Evolutionary conservation across 2,329 filamentous ascomycete genomes (phyloP).

Genomic region (Pseudogymnoascus sp.): DNA sequence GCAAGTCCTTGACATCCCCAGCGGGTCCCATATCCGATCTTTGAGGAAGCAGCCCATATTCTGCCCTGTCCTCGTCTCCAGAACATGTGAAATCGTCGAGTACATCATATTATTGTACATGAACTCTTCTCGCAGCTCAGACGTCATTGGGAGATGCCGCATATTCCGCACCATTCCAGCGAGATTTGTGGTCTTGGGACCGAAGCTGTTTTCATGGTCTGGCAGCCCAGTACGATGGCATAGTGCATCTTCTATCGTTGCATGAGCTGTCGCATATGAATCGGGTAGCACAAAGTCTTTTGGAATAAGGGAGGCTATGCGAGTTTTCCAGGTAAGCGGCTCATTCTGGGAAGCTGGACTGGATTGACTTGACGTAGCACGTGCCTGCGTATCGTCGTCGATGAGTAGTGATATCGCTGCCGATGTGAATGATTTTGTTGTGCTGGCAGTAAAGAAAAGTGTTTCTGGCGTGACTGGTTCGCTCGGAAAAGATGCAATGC

Average conservation of each 20-base stretch:
- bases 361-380: conserved; percentile 25
- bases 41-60: conserved; percentile 34
- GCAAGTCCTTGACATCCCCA: conserved; percentile 39
- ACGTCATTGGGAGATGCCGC: conserved; percentile 36
- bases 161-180: conserved; percentile 35
- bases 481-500: conserved; percentile 30
- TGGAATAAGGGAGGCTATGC: conserved; percentile 37
- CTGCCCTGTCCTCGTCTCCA: conserved; percentile 35
- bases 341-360: background rate
- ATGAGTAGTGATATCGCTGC: conserved; percentile 42
- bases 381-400: conserved; percentile 32
- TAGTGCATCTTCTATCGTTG: conserved; percentile 46
- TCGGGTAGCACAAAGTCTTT: conserved; percentile 44
- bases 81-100: conserved; percentile 34
- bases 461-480: conserved; percentile 37
- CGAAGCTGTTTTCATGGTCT: conserved; percentile 32
- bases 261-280: conserved; percentile 36
- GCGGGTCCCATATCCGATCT: conserved; percentile 35
- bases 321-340: conserved; percentile 33
- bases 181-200: conserved; percentile 26
- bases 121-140: conserved; percentile 36
- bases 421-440: conserved; percentile 46
- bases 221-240: conserved; percentile 44
- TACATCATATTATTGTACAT: conserved; percentile 46
- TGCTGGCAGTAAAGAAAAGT: conserved; percentile 47